Evolutionary conservation across 2,329 filamentous ascomycete species (phyloP).

Genomic region (Zasmidium citrigriseum): DNA sequence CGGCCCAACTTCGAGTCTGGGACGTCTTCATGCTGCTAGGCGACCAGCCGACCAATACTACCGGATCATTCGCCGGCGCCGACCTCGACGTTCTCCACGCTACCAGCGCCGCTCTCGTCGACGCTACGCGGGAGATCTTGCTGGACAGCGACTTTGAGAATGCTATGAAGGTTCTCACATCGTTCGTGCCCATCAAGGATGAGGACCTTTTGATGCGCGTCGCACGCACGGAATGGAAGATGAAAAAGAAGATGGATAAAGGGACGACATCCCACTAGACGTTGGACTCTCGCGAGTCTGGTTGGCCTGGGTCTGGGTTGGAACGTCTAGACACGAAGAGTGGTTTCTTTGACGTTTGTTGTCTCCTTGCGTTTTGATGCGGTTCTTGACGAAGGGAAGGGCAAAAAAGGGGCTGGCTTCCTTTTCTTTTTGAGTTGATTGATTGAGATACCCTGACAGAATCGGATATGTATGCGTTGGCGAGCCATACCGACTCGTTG

Average conservation of each 20-base stretch:
- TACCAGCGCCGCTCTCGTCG: slow-evolving; percentile 83
- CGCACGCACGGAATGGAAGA: slow-evolving; percentile 82
- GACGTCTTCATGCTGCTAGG: slow-evolving; percentile 96
- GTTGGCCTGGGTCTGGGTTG: neutral
- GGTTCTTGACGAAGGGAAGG: too few relatives aligned
- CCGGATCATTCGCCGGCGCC: slow-evolving; percentile 50
- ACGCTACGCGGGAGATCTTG: slow-evolving; percentile 84
- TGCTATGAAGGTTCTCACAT: slow-evolving; percentile 94
- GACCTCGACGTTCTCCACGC: slow-evolving; percentile 85
- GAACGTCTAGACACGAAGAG: neutral
- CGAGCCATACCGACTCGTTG: neutral
- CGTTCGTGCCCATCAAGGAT: slow-evolving; percentile 90
- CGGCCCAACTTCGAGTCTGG: slow-evolving; percentile 93
- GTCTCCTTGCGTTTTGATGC: too few relatives aligned
- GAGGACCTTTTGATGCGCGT: slow-evolving; percentile 92
- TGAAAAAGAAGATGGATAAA: slow-evolving; percentile 52
- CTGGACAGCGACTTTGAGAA: slow-evolving; percentile 96
- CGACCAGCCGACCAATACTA: slow-evolving; percentile 49
- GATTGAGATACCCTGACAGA: slow-evolving; percentile 16
- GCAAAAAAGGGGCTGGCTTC: neutral
- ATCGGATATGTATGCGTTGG: neutral
- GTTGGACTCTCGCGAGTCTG: neutral
- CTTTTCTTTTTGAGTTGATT: slow-evolving; percentile 4
- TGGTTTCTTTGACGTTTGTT: neutral
- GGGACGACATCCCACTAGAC: neutral